phyloP scores from a whole-genome alignment of 805 yeast species.

The Naumovozyma castellii region DNA sequence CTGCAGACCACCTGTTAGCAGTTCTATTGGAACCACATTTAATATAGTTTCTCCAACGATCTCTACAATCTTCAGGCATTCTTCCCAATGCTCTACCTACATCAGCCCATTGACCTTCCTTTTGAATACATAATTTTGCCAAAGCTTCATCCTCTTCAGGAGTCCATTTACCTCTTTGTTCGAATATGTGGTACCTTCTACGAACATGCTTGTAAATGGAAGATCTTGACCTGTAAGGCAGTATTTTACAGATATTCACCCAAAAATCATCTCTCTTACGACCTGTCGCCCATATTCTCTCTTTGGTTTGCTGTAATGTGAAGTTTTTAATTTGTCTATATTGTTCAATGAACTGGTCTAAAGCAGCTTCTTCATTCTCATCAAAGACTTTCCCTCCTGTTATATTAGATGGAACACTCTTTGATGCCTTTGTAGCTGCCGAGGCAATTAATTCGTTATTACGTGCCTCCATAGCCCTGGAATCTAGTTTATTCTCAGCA shows the following conservation, averaged over 20 bases:
- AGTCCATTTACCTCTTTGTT: conserved; percentile 86
- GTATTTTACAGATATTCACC: conserved; percentile 69
- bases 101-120: conserved; percentile 80
- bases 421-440: conserved; percentile 38
- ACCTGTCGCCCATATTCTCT: conserved; percentile 81
- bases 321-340: conserved; percentile 57
- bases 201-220: conserved; percentile 89
- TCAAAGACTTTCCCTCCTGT: conserved; percentile 27
- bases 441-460: conserved; percentile 8
- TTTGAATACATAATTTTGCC: conserved; percentile 50
- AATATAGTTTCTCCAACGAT: conserved; percentile 90
- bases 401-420: background rate
- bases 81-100: conserved; percentile 74
- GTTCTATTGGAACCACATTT: conserved; percentile 78
- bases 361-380: conserved; percentile 51
- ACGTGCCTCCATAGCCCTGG: background rate
- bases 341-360: conserved; percentile 62
- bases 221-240: conserved; percentile 81
- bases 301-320: conserved; percentile 61
- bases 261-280: conserved; percentile 81
- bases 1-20: conserved; percentile 67
- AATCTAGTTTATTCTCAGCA: conserved; percentile 4
- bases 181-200: conserved; percentile 78
- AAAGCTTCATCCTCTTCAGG: conserved; percentile 67
- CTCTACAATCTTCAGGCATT: conserved; percentile 98